Percentiles rank a stretch among this genome's conserved stretches.
These are phyloP conservation scores for Salix exigua DNA, from an alignment of 345 rosid genomes.

Conservation along the genomic window DNA sequence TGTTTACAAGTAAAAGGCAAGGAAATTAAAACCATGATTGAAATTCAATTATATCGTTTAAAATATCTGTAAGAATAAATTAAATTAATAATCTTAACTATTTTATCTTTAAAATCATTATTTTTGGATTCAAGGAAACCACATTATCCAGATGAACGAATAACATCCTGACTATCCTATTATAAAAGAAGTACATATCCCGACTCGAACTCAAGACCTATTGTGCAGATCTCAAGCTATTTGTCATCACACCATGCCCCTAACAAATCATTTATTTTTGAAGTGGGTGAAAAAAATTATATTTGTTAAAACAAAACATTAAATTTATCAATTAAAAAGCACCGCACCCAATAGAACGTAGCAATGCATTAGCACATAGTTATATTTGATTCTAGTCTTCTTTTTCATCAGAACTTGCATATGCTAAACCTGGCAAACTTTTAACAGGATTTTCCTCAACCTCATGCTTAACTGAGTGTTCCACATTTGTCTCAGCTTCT, in stretches of 20 bases:
- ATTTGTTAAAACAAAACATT: neutral
- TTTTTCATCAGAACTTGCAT: slow-evolving; percentile 84
- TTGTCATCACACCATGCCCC: too few relatives aligned
- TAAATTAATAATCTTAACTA: too few relatives aligned
- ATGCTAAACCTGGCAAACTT: slow-evolving; percentile 74
- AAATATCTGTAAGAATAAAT: too few relatives aligned
- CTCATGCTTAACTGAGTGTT: neutral
- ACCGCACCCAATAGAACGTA: slow-evolving; percentile 25
- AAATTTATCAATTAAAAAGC: neutral
- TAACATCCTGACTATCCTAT: accelerated
- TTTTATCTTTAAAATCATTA: too few relatives aligned
- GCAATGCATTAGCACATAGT: neutral
- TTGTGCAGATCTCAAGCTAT: too few relatives aligned
- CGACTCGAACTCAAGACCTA: too few relatives aligned
- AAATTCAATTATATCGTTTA: too few relatives aligned
- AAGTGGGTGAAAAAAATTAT: too few relatives aligned
- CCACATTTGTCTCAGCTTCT: slow-evolving; percentile 15
- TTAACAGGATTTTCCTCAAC: slow-evolving; percentile 35
- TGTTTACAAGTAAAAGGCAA: neutral
- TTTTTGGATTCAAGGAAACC: too few relatives aligned
- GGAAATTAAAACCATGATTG: neutral
- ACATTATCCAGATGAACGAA: accelerated
- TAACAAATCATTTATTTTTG: too few relatives aligned
- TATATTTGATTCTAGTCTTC: slow-evolving; percentile 25
- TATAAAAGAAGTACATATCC: accelerated